Evolutionary conservation across 108 stramenopile species (phyloP).

Genomic region (Epithemia pelagica): DNA sequence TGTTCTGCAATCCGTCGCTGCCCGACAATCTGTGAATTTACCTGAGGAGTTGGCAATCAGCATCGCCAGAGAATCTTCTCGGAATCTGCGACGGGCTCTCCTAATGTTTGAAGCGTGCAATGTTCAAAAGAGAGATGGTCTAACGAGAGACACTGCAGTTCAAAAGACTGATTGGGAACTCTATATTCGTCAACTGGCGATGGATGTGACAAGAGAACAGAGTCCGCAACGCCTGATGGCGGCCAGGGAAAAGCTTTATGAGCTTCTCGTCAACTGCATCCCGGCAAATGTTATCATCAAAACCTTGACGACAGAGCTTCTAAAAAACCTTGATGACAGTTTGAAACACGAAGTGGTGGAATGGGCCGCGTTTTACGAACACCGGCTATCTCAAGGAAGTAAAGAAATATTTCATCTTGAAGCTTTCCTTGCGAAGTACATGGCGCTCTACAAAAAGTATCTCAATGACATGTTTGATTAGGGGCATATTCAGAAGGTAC

Average conservation of each 20-base stretch:
- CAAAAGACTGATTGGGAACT: constrained; percentile 93
- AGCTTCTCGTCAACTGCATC: constrained; percentile 95
- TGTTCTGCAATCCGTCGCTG: constrained; percentile 67
- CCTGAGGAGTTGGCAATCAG: constrained; percentile 69
- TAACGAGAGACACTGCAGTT: constrained; percentile 37
- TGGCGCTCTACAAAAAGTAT: constrained; percentile 94
- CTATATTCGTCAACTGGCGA: constrained; percentile 87
- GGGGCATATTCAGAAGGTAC: too few species aligned
- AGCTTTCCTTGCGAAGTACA: constrained; percentile 97
- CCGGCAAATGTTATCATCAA: constrained; percentile 92
- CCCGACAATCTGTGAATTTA: constrained; percentile 68
- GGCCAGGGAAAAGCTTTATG: constrained; percentile 93
- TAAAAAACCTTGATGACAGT: constrained; percentile 76
- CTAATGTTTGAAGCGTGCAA: constrained; percentile 93
- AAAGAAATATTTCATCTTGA: constrained; percentile 99
- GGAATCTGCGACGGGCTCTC: constrained; percentile 94
- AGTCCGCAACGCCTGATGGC: constrained; percentile 79
- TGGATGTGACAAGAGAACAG: constrained; percentile 79
- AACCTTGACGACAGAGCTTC: constrained; percentile 77
- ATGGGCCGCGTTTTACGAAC: constrained; percentile 97
- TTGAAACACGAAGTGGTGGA: constrained; percentile 84
- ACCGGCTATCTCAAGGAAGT: constrained; percentile 82
- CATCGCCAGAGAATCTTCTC: constrained; percentile 62
- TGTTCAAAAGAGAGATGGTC: constrained; percentile 52
- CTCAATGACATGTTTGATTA: constrained; percentile 82